Base-by-base conservation (phyloP, 306 rosid genomes). In the Betula pendula region DNA sequence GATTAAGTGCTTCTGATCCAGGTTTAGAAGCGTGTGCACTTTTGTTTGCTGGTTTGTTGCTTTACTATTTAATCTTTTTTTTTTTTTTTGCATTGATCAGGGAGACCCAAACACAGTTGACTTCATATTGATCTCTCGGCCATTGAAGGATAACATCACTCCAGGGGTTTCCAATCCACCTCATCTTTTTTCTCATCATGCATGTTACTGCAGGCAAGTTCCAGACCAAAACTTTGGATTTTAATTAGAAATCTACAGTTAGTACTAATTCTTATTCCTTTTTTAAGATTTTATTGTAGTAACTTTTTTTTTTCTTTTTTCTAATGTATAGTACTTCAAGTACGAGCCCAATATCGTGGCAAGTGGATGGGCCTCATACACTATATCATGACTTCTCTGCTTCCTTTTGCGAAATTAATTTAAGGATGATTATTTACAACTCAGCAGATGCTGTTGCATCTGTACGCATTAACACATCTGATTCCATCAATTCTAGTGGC, bases 121-220 rank as follows among this genome's bases (percentile, higher is more conserved):
- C 83, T 92, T 95, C 82, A 78, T 95, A 70, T 85, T 95, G 88
- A 88, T 95, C 83, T 90, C 88, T 81, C 85, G 79, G 65, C 89
- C 86, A 33, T 78, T 88, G 75, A 86, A 70, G 79, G 80, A 74
- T 76, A 74, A 76, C 70, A 68, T 35, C 70, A 71, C 76, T 84
- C 83, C 92, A 49, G 88, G 75, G 60, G 80, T 71, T 68, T 80
- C 85, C 13, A 87, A 79, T 63, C 81, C 91, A 81, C 81, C 92
- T 13, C 83, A 43, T 77, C 86, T 95, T 40, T 81, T 88, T 81
- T 89, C 97, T 68, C 90, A 95, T 81, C 93, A 92, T 78, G 88
- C 89, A 7, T 92, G 99, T 81, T 91, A 89, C 85, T 89, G 92
- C 87, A 89, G 98, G 99, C 87, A 88, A 82, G 88, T 81, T 80